Percentiles rank a stretch among this genome's conserved stretches.
Evolutionary conservation across 495 filamentous ascomycete species (phyloP).

Genomic region (Hypomontagnella monticulosa): DNA sequence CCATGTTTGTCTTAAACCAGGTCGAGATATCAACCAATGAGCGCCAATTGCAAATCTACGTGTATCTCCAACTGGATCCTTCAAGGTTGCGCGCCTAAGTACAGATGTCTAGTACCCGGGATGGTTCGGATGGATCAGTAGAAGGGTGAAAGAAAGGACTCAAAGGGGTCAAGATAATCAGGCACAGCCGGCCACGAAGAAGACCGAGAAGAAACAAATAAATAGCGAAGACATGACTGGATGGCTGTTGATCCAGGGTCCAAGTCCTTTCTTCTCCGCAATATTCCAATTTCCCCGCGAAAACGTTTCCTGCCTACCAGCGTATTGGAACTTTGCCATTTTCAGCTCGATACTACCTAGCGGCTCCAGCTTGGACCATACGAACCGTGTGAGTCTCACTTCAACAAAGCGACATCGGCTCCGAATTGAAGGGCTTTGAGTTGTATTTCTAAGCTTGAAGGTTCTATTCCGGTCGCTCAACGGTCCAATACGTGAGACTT

Average conservation of each 20-base stretch:
- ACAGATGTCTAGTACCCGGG: not conserved
- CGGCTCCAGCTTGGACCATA: constrained; percentile 1
- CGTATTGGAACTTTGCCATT: not conserved
- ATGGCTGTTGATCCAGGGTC: not conserved
- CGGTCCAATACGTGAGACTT: no score
- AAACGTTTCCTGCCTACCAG: not conserved
- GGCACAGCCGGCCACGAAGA: no score
- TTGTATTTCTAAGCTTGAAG: not conserved
- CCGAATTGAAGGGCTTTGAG: not conserved
- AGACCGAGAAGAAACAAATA: no score
- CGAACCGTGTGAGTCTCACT: not conserved
- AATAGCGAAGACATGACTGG: not conserved
- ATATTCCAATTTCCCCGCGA: constrained; percentile 2
- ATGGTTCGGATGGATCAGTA: no score
- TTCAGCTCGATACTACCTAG: constrained; percentile 6
- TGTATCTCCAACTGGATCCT: not conserved
- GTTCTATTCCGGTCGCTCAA: no score
- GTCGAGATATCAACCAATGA: not conserved
- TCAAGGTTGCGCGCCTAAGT: not conserved
- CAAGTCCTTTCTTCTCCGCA: constrained; percentile 11
- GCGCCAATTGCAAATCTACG: not conserved
- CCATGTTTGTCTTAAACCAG: not conserved
- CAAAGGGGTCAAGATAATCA: not conserved
- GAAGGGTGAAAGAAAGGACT: not conserved
- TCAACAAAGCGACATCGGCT: constrained; percentile 32